phyloP scores from a whole-genome alignment of 2,329 filamentous ascomycete genomes.

The Fusarium nelsonii region DNA sequence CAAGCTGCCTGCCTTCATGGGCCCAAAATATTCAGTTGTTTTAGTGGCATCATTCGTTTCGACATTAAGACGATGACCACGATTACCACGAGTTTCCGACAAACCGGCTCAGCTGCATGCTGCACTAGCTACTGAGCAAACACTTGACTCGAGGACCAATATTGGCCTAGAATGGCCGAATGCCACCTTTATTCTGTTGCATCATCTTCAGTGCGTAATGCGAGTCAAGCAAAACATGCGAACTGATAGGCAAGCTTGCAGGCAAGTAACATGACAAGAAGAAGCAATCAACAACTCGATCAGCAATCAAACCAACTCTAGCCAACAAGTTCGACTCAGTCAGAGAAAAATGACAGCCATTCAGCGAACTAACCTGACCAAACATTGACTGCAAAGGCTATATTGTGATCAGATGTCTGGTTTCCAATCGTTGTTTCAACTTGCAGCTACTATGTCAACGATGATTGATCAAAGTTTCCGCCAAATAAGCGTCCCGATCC shows the following conservation, averaged over 20 bases:
- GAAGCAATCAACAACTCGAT: constrained; percentile 15
- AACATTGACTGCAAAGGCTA: constrained; percentile 11
- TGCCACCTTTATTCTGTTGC: background rate
- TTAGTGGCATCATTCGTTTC: constrained; percentile 26
- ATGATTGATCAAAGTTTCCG: constrained; percentile 27
- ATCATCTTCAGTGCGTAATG: constrained; percentile 9
- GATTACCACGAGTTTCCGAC: constrained; percentile 3
- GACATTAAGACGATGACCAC: constrained; percentile 6
- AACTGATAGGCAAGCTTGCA: constrained; percentile 21
- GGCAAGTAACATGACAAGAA: constrained; percentile 9
- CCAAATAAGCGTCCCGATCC: constrained; percentile 30
- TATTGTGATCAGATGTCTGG: constrained; percentile 28
- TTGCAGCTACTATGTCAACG: constrained; percentile 11
- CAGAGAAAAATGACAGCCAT: constrained; percentile 16
- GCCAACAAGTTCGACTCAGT: constrained; percentile 8
- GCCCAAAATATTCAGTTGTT: constrained; percentile 5
- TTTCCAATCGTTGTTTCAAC: constrained; percentile 37
- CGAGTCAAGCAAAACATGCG: constrained; percentile 30
- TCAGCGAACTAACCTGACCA: constrained; percentile 16
- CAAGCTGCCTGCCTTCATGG: constrained; percentile 22
- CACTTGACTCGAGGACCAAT: constrained; percentile 27
- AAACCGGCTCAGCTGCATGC: background rate
- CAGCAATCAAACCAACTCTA: constrained; percentile 16
- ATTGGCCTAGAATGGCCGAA: constrained; percentile 3
- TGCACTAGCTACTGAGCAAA: background rate